Evolutionary conservation across 2,329 filamentous ascomycete genomes (phyloP), one percentile per base, ranked within the genome.

Genomic region (Pseudopithomyces chartarum): DNA sequence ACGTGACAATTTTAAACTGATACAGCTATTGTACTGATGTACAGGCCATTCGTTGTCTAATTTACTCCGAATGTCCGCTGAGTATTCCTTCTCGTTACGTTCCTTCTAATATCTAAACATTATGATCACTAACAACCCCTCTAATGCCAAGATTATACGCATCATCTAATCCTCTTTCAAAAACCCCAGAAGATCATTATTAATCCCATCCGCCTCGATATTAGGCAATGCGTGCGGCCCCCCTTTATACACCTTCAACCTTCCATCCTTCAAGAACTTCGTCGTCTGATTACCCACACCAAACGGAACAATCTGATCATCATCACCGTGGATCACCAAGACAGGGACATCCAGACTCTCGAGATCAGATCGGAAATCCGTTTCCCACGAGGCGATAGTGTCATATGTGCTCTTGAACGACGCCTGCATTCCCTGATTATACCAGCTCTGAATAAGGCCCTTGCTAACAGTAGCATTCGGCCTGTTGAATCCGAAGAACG

Each of bases 261-360:
- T 55, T 20, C 46, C 47, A 17, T 55, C 34, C 47, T 55, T 55
- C 36, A 55, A 13, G 29, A 36, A 40, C 38, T 50, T 44, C 4
- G 34, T 19, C 7, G 38, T 51, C 38, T 51, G 13, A 38, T 44
- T 51, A 2, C 46, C 46, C 20, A 39, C 47, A 2, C 20, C 47
- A 55, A 55, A 55, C 36, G 53, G 53, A 10, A 55, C 53, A 22
- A 55, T 22, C 53, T 55, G 53, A 34, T 55, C 53, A 38, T 55
- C 53, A 22, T 44, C 39, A 2, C 53, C 53, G 26, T 55, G 53
- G 6, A 55, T 50, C 34, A 55, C 53, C 22, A 55, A 46, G 13
- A 55, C 53, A 3, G 53, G 53, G 39, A 55, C 23, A 44, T 55
- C 46, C 33, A 55, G 20, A 22, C 38, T 50, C 38, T 50, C 26